Evolutionary conservation across 2,329 filamentous ascomycete genomes (phyloP).

Genomic region (Epichloe uncinata): DNA sequence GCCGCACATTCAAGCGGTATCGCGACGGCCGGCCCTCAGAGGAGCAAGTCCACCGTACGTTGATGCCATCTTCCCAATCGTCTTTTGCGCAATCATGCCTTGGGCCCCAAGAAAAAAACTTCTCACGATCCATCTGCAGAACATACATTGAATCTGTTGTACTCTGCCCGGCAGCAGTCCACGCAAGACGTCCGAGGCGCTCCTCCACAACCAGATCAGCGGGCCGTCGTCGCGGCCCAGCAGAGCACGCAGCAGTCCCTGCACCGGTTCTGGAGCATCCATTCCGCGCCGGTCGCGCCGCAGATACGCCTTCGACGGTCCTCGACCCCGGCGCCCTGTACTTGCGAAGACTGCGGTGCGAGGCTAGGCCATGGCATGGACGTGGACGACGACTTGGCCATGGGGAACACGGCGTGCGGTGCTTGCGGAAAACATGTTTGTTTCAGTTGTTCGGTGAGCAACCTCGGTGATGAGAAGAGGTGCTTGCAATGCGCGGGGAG

Average conservation of each 20-base stretch:
- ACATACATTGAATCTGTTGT: slow-evolving; percentile 44
- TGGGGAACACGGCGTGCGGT: slow-evolving; percentile 26
- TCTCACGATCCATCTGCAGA: slow-evolving; percentile 23
- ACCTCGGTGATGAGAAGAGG: slow-evolving; percentile 38
- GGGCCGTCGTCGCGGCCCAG: slow-evolving; percentile 6
- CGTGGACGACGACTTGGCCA: slow-evolving; percentile 17
- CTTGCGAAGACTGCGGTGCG: slow-evolving; percentile 42
- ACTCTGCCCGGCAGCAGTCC: slow-evolving; percentile 35
- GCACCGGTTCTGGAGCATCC: slow-evolving; percentile 49
- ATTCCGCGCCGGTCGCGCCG: slow-evolving; percentile 13
- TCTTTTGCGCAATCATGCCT: too few relatives aligned
- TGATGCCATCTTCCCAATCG: slow-evolving; percentile 7
- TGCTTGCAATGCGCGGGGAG: slow-evolving; percentile 39
- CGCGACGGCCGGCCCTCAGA: slow-evolving; percentile 46
- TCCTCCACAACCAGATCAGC: slow-evolving; percentile 1
- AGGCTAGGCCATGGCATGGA: slow-evolving; percentile 25
- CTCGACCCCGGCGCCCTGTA: slow-evolving; percentile 13
- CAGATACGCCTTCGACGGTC: not conserved
- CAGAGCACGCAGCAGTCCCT: slow-evolving; percentile 33
- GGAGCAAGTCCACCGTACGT: slow-evolving; percentile 40
- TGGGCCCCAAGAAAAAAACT: not conserved
- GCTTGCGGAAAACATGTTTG: slow-evolving; percentile 43
- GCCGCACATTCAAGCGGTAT: slow-evolving; percentile 48
- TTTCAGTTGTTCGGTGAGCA: slow-evolving; percentile 45
- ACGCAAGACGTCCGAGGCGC: slow-evolving; percentile 11